Evolutionary conservation across 345 rosid genomes (phyloP).

Genomic region (Microcos paniculata): DNA sequence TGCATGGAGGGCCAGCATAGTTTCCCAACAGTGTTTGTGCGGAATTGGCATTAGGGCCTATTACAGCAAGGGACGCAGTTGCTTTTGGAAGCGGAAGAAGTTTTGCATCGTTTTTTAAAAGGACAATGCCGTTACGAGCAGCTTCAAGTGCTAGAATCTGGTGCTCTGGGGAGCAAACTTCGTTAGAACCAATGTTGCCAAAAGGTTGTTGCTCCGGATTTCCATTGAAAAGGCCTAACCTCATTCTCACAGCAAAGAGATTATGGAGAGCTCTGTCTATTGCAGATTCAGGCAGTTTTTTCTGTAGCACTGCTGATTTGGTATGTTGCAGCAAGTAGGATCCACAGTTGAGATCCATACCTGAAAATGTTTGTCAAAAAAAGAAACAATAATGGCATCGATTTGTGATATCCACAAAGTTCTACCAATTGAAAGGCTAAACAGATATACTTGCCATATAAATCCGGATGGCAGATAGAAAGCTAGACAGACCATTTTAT

Average conservation of each 20-base stretch:
- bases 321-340: constrained; percentile 60
- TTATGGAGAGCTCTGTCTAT: constrained; percentile 75
- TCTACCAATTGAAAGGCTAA: background rate
- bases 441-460: background rate
- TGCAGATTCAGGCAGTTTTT: constrained; percentile 53
- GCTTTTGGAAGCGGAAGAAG: constrained; percentile 63
- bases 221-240: constrained; percentile 89
- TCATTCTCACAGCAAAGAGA: constrained; percentile 75
- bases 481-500: background rate
- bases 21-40: constrained; percentile 67
- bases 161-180: constrained; percentile 70
- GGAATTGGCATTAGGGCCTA: constrained; percentile 78
- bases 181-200: constrained; percentile 61
- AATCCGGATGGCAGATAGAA: background rate
- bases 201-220: constrained; percentile 53
- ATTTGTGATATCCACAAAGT: background rate
- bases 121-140: constrained; percentile 84
- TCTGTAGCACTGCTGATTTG: constrained; percentile 62
- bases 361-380: constrained; percentile 32
- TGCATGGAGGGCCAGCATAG: constrained; percentile 83
- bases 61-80: constrained; percentile 57
- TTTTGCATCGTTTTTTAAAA: constrained; percentile 58
- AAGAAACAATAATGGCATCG: background rate
- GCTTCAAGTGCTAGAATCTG: constrained; percentile 83
- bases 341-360: constrained; percentile 93